Percentiles rank a stretch among this genome's conserved stretches.
Evolutionary conservation across 2,329 filamentous ascomycete genomes (phyloP).

Genomic region (Colletotrichum coccodes): DNA sequence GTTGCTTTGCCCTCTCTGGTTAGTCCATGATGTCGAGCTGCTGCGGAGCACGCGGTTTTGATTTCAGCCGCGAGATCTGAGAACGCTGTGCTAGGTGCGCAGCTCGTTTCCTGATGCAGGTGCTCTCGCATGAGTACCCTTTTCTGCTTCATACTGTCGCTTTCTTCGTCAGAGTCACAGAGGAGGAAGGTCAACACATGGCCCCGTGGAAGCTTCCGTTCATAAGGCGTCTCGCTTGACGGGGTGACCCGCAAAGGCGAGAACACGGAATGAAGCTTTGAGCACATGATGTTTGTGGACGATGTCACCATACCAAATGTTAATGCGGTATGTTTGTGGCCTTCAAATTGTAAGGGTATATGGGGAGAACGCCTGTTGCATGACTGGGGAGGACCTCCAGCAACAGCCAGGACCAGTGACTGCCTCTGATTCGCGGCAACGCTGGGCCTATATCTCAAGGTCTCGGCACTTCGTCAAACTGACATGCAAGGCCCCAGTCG

Average conservation of each 20-base stretch:
- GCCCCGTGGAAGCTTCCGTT: neutral
- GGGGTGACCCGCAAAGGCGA: neutral
- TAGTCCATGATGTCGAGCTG: too few relatives aligned
- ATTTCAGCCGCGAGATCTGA: neutral
- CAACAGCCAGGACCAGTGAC: too few relatives aligned
- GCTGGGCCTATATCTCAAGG: too few relatives aligned
- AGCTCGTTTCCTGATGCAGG: neutral
- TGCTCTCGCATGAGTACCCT: neutral
- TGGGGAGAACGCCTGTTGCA: neutral
- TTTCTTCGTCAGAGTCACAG: neutral
- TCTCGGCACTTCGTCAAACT: too few relatives aligned
- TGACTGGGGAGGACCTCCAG: neutral
- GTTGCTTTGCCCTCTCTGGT: too few relatives aligned
- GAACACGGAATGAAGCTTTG: conserved; percentile 5
- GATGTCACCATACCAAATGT: neutral
- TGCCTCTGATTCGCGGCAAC: too few relatives aligned
- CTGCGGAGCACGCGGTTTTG: neutral
- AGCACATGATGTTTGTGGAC: neutral
- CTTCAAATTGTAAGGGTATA: neutral
- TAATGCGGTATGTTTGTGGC: neutral
- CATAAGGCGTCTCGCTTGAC: neutral
- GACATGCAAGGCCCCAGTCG: too few relatives aligned
- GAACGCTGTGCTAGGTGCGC: neutral
- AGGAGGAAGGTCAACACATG: neutral
- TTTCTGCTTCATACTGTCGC: neutral